phyloP scores from a whole-genome alignment of 345 rosid genomes.

The Viola odorata region DNA sequence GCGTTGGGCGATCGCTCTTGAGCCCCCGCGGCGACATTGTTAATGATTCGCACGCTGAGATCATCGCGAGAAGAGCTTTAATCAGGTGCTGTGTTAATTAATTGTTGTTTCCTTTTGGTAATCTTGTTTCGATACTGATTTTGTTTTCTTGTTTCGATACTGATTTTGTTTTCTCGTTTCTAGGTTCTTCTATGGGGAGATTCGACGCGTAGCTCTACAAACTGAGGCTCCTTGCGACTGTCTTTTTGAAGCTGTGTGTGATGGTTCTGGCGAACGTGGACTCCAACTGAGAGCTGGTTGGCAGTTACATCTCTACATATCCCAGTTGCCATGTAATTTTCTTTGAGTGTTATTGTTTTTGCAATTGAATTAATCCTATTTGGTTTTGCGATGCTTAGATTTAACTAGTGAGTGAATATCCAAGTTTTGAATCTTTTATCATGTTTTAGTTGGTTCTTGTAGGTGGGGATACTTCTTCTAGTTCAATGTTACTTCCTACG shows the following conservation, averaged over 20 bases:
- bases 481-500: slow-evolving; percentile 26
- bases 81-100: slow-evolving; percentile 35
- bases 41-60: slow-evolving; percentile 88
- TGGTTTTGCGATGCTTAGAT: background rate
- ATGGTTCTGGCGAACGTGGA: slow-evolving; percentile 24
- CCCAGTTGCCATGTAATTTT: slow-evolving; percentile 85
- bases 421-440: background rate
- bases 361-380: background rate
- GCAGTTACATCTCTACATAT: slow-evolving; percentile 72
- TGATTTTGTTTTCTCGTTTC: background rate
- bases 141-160: background rate
- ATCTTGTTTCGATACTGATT: background rate
- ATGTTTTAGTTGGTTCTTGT: slow-evolving; percentile 10
- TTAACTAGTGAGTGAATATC: background rate
- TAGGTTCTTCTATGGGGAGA: slow-evolving; percentile 71
- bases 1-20: slow-evolving; percentile 55
- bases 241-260: slow-evolving; percentile 33
- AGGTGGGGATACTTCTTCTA: slow-evolving; percentile 68
- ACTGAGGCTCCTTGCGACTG: slow-evolving; percentile 18
- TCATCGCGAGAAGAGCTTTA: slow-evolving; percentile 73
- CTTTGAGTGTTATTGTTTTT: slow-evolving; percentile 7
- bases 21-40: slow-evolving; percentile 71
- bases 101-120: background rate
- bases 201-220: slow-evolving; percentile 35
- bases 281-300: slow-evolving; percentile 54